These are phyloP conservation scores for Eremothecium sinecaudum DNA, from an alignment of 1,139 yeast genomes.

Conservation along the genomic window DNA sequence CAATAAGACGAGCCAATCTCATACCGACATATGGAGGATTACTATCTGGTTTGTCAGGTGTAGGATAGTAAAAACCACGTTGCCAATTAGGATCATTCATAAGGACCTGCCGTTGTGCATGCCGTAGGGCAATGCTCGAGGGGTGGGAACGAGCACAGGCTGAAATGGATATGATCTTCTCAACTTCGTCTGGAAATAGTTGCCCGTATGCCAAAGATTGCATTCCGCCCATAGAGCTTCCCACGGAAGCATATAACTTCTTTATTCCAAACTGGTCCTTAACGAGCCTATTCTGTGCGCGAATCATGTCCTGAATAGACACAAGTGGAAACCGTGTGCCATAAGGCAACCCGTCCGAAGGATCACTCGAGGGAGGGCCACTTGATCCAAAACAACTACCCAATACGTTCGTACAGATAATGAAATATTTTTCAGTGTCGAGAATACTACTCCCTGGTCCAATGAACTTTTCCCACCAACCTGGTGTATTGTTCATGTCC, in stretches of 20 bases:
- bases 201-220: conserved; percentile 82
- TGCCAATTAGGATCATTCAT: conserved; percentile 96
- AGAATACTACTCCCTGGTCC: conserved; percentile 66
- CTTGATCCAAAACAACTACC: conserved; percentile 96
- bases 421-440: conserved; percentile 73
- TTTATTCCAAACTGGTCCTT: conserved; percentile 50
- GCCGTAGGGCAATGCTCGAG: conserved; percentile 85
- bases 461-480: conserved; percentile 95
- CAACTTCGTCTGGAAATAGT: conserved; percentile 72
- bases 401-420: conserved; percentile 80
- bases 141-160: conserved; percentile 96
- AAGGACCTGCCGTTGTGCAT: conserved; percentile 82
- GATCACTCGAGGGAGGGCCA: conserved; percentile 80
- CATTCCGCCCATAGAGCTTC: conserved; percentile 97
- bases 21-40: conserved; percentile 90
- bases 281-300: conserved; percentile 72
- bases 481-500: conserved; percentile 54
- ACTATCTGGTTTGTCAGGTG: conserved; percentile 31
- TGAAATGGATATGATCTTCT: conserved; percentile 63
- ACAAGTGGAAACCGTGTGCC: conserved; percentile 85
- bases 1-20: conserved; percentile 89
- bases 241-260: conserved; percentile 69
- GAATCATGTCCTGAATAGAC: conserved; percentile 80
- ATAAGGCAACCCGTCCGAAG: conserved; percentile 54
- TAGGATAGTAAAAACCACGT: conserved; percentile 70